Percentiles rank a stretch among this genome's conserved stretches.
Conservation (phyloP, 805 yeast species). For the Candida berthetii region DNA sequence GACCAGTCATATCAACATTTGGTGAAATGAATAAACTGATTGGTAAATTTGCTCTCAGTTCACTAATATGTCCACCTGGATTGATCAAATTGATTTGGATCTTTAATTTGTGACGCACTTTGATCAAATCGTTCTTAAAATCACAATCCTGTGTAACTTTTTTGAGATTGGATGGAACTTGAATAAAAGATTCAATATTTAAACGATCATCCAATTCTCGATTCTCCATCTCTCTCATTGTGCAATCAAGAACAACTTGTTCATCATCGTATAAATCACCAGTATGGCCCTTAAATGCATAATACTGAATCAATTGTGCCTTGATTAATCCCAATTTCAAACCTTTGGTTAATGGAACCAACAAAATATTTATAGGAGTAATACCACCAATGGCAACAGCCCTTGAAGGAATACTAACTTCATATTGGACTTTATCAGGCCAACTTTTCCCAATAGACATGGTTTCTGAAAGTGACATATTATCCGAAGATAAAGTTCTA, state of each 20-base stretch:
- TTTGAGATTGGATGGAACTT: slow-evolving; percentile 64
- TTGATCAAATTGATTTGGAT: slow-evolving; percentile 65
- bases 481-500: slow-evolving; percentile 77
- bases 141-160: slow-evolving; percentile 81
- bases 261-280: slow-evolving; percentile 60
- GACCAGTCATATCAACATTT: slow-evolving; percentile 51
- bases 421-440: slow-evolving; percentile 85
- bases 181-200: slow-evolving; percentile 53
- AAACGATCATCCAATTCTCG: slow-evolving; percentile 45
- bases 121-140: slow-evolving; percentile 50
- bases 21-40: slow-evolving; percentile 68
- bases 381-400: slow-evolving; percentile 84
- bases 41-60: slow-evolving; percentile 82
- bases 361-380: slow-evolving; percentile 58
- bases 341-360: slow-evolving; percentile 79
- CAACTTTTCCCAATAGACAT: slow-evolving; percentile 87
- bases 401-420: slow-evolving; percentile 75
- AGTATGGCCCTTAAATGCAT: slow-evolving; percentile 46
- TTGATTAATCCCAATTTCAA: slow-evolving; percentile 61
- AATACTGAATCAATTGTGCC: slow-evolving; percentile 61
- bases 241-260: slow-evolving; percentile 45
- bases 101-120: slow-evolving; percentile 78
- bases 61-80: slow-evolving; percentile 78
- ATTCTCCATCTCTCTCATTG: slow-evolving; percentile 39
- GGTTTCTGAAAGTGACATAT: slow-evolving; percentile 68